Conservation (phyloP, 1,139 yeast genomes). For the Saccharomyces hybrid region DNA sequence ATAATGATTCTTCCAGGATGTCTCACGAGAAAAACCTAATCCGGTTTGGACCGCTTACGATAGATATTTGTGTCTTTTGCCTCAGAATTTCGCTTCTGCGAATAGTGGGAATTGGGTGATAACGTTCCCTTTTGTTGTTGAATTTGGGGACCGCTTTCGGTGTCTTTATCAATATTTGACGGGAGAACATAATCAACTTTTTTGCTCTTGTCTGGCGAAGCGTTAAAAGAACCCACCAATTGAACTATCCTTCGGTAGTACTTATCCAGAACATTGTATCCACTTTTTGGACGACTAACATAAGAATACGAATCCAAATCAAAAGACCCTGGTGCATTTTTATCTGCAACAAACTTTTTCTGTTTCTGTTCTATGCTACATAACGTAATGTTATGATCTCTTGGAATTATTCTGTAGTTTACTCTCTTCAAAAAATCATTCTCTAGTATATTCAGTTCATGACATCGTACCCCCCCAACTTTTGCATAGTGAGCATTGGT, state of each 20-base stretch:
- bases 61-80: not conserved
- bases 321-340: constrained; percentile 1
- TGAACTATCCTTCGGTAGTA: constrained; percentile 57
- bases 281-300: constrained; percentile 14
- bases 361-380: constrained; percentile 28
- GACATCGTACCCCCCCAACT: constrained; percentile 87
- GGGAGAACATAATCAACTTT: constrained; percentile 17
- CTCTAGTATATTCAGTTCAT: constrained; percentile 81
- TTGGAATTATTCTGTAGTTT: constrained; percentile 66
- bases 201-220: constrained; percentile 26
- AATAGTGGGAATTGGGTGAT: not conserved
- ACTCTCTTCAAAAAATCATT: constrained; percentile 79
- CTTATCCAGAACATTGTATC: constrained; percentile 43
- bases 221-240: constrained; percentile 43
- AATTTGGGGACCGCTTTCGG: not conserved
- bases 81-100: not conserved
- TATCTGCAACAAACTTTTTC: constrained; percentile 20
- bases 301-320: constrained; percentile 1
- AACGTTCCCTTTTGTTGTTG: not conserved
- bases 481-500: constrained; percentile 91
- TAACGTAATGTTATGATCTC: constrained; percentile 35
- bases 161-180: not conserved
- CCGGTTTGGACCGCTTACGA: not conserved
- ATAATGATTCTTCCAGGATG: not conserved
- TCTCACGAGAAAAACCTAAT: not conserved